phyloP scores from a whole-genome alignment of 768 basidiomycete species.

The Lactarius vividus region DNA sequence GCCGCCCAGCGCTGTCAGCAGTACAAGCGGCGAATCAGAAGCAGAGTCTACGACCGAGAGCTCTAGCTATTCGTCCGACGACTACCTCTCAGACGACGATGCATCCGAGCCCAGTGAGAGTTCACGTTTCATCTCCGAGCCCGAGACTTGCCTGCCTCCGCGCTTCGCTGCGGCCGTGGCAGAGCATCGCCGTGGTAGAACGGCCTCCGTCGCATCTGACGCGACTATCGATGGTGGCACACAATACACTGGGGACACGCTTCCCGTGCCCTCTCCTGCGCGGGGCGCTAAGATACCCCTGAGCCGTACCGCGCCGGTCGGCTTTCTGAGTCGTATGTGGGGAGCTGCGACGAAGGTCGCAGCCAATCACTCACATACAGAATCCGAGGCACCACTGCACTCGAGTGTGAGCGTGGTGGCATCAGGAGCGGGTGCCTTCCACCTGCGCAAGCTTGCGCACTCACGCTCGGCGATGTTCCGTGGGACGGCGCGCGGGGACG shows the following conservation, averaged over 20 bases:
- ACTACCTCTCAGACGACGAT: slow-evolving; percentile 42
- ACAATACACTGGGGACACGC: slow-evolving; percentile 9
- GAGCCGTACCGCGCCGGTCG: slow-evolving; percentile 35
- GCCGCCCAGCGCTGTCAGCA: slow-evolving; percentile 21
- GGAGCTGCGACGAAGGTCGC: slow-evolving; percentile 52
- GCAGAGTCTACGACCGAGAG: slow-evolving; percentile 18
- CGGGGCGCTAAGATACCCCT: slow-evolving; percentile 29
- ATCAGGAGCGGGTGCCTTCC: slow-evolving; percentile 34
- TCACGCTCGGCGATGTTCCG: slow-evolving; percentile 47
- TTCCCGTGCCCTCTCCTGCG: slow-evolving; percentile 14
- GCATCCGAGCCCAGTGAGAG: slow-evolving; percentile 31
- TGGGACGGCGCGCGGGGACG: slow-evolving; percentile 18
- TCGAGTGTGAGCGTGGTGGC: slow-evolving; percentile 34
- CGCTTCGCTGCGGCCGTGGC: slow-evolving; percentile 45
- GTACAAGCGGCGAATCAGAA: slow-evolving; percentile 27
- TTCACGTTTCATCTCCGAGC: slow-evolving; percentile 22
- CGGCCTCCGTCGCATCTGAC: slow-evolving; percentile 24
- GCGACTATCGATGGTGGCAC: slow-evolving; percentile 23
- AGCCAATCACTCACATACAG: slow-evolving; percentile 17
- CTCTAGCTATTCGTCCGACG: slow-evolving; percentile 23
- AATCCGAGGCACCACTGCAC: slow-evolving; percentile 14
- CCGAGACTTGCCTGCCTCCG: slow-evolving; percentile 39
- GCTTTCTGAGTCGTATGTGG: slow-evolving; percentile 75
- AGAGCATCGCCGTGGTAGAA: slow-evolving; percentile 32
- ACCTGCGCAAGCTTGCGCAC: slow-evolving; percentile 41